Percentiles rank a stretch among this genome's conserved stretches.
phyloP scores from a whole-genome alignment of 345 rosid genomes.

The Kernera saxatilis region DNA sequence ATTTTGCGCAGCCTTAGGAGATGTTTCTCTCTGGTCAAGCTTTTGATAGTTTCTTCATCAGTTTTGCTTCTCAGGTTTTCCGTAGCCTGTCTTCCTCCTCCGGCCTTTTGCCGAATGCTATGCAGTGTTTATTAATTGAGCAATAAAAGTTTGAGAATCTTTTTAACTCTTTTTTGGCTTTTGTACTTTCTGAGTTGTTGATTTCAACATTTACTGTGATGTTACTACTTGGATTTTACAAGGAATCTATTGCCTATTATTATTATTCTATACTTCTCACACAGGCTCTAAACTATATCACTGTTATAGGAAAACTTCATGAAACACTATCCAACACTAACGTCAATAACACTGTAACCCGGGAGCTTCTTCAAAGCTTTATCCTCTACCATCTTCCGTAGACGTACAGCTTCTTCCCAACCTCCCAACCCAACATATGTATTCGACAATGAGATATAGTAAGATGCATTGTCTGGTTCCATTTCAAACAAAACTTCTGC shows the following conservation, averaged over 20 bases:
- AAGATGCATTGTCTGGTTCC: constrained; percentile 52
- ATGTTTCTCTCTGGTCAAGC: constrained; percentile 13
- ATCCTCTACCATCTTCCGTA: constrained; percentile 30
- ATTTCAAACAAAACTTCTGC: constrained; percentile 47
- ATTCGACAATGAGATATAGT: constrained; percentile 45
- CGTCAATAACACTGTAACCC: constrained; percentile 38
- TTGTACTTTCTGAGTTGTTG: neutral
- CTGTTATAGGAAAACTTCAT: neutral
- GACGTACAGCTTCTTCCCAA: constrained; percentile 49
- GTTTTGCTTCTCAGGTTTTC: constrained; percentile 22
- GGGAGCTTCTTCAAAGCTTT: constrained; percentile 39
- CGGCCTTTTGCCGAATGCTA: neutral
- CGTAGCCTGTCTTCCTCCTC: neutral
- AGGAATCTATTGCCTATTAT: neutral
- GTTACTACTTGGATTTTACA: neutral
- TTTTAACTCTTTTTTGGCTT: neutral
- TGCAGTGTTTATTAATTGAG: neutral
- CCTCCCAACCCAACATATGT: constrained; percentile 39
- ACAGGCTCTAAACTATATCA: neutral
- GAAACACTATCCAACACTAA: constrained; percentile 6
- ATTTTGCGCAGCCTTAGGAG: neutral
- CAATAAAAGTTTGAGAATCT: constrained; percentile 11
- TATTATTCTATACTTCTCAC: neutral
- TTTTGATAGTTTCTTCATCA: constrained; percentile 17
- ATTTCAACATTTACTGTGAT: neutral